These are phyloP conservation scores for Lactarius psammicola DNA, from an alignment of 768 basidiomycete genomes.

Conservation along the genomic window DNA sequence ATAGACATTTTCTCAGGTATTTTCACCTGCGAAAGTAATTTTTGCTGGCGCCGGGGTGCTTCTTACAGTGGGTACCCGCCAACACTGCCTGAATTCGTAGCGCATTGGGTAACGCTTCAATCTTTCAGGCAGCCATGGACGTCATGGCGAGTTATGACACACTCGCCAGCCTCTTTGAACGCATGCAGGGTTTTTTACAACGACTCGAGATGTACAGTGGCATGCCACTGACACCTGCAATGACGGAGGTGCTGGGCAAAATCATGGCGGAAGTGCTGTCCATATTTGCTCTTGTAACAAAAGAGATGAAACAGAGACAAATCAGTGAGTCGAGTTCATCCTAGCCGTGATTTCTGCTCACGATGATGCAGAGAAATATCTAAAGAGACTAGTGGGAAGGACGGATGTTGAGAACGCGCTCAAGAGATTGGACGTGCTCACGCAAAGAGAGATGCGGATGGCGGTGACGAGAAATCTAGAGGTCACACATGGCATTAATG, in stretches of 20 bases:
- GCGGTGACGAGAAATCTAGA: neutral
- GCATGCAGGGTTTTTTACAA: constrained; percentile 5
- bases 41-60: neutral
- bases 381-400: constrained; percentile 3
- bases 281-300: neutral
- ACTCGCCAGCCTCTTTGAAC: constrained; percentile 9
- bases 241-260: constrained; percentile 1
- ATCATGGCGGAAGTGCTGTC: constrained; percentile 2
- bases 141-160: neutral
- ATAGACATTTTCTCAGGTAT: neutral
- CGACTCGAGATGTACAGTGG: constrained; percentile 1
- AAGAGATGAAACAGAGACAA: constrained; percentile 1
- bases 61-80: neutral
- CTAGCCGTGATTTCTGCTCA: neutral
- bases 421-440: neutral
- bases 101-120: neutral
- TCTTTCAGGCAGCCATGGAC: neutral
- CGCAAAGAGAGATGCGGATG: constrained; percentile 5
- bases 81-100: too few species aligned
- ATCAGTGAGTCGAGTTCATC: neutral
- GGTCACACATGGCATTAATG: neutral
- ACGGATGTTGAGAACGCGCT: constrained; percentile 1
- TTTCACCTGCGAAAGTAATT: neutral
- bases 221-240: neutral
- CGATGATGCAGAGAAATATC: neutral